Evolutionary conservation across 2,329 filamentous ascomycete species (phyloP).

Genomic region (Ploettnerulaceae sp.): DNA sequence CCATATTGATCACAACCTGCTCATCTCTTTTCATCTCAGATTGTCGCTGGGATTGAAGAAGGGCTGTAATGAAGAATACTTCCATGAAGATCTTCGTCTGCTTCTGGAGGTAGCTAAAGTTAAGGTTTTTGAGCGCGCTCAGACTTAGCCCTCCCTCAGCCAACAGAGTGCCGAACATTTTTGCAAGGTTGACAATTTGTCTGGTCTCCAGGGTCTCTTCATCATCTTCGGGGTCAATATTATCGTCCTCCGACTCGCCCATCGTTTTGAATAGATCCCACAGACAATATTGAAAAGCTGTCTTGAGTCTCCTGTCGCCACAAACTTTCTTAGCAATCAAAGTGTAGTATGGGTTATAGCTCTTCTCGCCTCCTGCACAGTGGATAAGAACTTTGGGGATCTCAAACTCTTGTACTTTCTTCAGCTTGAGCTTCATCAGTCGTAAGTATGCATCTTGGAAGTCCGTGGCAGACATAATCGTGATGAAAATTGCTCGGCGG

Average conservation of each 20-base stretch:
- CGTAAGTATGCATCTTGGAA: slow-evolving; percentile 78
- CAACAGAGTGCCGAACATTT: slow-evolving; percentile 60
- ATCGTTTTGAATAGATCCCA: slow-evolving; percentile 82
- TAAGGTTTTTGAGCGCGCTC: slow-evolving; percentile 63
- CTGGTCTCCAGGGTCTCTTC: slow-evolving; percentile 47
- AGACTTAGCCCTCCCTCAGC: slow-evolving; percentile 54
- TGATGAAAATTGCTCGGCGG: slow-evolving; percentile 74
- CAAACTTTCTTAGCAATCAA: slow-evolving; percentile 78
- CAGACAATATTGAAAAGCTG: slow-evolving; percentile 81
- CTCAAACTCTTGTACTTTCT: slow-evolving; percentile 79
- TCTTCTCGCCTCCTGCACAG: slow-evolving; percentile 75
- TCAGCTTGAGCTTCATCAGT: slow-evolving; percentile 76
- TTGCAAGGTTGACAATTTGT: slow-evolving; percentile 62
- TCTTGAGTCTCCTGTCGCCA: slow-evolving; percentile 66
- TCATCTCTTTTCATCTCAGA: slow-evolving; percentile 47
- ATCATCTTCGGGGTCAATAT: slow-evolving; percentile 55
- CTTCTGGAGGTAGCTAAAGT: slow-evolving; percentile 70
- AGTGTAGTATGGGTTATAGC: slow-evolving; percentile 91
- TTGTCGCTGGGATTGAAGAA: slow-evolving; percentile 60
- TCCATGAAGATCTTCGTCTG: slow-evolving; percentile 78
- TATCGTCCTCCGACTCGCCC: slow-evolving; percentile 66
- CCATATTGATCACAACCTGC: slow-evolving; percentile 57
- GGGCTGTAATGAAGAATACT: slow-evolving; percentile 68
- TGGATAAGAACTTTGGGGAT: slow-evolving; percentile 84
- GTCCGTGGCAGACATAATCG: slow-evolving; percentile 80